Evolutionary conservation across 2,329 filamentous ascomycete species (phyloP), one percentile per base, ranked within the genome.

Genomic region (Hymenoscyphus linearis): DNA sequence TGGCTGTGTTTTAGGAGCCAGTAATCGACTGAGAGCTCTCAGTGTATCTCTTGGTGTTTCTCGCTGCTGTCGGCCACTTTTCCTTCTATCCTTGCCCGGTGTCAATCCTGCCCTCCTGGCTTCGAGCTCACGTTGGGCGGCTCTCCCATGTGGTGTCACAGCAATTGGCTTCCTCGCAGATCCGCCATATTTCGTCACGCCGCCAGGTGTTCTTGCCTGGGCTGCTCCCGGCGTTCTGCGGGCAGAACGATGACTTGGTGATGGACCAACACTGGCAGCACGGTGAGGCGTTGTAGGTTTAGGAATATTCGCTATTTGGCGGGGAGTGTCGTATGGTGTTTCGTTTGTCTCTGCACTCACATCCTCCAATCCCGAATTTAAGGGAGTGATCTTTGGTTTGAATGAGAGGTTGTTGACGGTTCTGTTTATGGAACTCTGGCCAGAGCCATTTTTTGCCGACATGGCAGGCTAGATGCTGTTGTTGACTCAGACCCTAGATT

Each of bases 41-140:
- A 86, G 69, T 25, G 81, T 69, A 62, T 80, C 80, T 67, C 80
- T 76, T 1, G 83, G 81, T 4, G 82, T 83, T 70, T 85, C 82
- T 63, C 83, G 76, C 67, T 82, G 78, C 62, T 80, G 79, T 66
- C 80, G 79, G 57, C 82, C 69, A 69, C 84, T 87, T 66, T 79
- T 80, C n/a, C 85, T 78, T 22, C 82, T 79, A 58, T 80, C 79
- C 64, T 80, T 81, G 18, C 83, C 84, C 0, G 85, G 85, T 0
- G 85, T 88, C 64, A 85, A 79, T 55, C 85, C 82, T 2, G 81
- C 80, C 50, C 85, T 81, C 4, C 85, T 82, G 64, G 81, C 79
- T 66, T 86, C 80, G 58, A 87, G 77, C 35, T 84, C 80, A 53
- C 82, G 78, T 55, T 80, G 80, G 52, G 85, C 85, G 12, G 84